Conservation (phyloP, 2,329 filamentous ascomycete genomes). For the Calonectria pseudoreteaudii region DNA sequence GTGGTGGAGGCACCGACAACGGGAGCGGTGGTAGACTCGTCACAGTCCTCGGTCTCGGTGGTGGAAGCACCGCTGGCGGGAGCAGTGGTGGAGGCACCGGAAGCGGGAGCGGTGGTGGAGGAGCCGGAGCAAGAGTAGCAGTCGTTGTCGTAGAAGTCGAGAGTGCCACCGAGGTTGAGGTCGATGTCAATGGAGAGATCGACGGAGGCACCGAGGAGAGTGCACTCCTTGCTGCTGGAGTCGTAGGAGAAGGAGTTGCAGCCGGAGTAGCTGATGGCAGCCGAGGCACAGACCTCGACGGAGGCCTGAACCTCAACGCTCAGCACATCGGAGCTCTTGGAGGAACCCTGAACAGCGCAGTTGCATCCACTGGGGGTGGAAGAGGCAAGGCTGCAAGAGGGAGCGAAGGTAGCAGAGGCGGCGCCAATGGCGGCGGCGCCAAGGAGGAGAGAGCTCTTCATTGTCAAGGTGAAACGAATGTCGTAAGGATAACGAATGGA, state of each 20-base stretch:
- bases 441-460: constrained; percentile 49
- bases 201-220: neutral
- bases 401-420: constrained; percentile 47
- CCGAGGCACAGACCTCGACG: neutral
- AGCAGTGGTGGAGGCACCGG: neutral
- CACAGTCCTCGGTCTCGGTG: constrained; percentile 5
- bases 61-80: neutral
- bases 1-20: neutral
- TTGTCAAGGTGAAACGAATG: constrained; percentile 41
- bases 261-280: neutral
- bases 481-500: constrained; percentile 43
- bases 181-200: neutral
- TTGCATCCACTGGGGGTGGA: neutral
- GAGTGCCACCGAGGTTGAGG: neutral
- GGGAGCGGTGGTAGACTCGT: neutral
- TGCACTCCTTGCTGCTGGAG: neutral
- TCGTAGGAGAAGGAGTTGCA: neutral
- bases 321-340: neutral
- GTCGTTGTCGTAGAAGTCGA: neutral
- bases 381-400: neutral
- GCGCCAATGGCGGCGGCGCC: constrained; percentile 47
- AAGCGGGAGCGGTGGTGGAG: neutral
- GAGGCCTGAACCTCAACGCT: neutral
- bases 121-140: neutral
- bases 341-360: neutral